phyloP scores from a whole-genome alignment of 1,139 yeast species.

The Meyerozyma carpophila region DNA sequence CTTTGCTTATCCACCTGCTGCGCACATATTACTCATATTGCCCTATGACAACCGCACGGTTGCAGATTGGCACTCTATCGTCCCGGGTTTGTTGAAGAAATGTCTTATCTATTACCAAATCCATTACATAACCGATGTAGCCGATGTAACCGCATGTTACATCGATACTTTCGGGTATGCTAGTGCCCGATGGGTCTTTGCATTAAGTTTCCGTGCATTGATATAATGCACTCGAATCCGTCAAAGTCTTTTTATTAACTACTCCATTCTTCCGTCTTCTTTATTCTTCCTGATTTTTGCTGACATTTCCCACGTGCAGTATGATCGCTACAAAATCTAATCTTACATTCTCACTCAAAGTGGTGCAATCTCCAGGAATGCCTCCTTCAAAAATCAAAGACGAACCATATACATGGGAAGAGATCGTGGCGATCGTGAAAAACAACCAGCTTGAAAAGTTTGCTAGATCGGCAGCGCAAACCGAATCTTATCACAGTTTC shows the following conservation, averaged over 20 bases:
- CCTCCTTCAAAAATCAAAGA: constrained; percentile 36
- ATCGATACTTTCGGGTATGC: not conserved
- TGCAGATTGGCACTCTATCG: too few species aligned
- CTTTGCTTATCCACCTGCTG: too few species aligned
- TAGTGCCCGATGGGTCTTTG: not conserved
- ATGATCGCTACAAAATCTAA: constrained; percentile 9
- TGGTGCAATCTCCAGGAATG: constrained; percentile 32
- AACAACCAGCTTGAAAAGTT: constrained; percentile 33
- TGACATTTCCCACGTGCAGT: constrained; percentile 2
- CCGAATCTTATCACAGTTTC: constrained; percentile 29
- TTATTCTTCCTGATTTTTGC: not conserved
- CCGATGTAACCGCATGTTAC: not conserved
- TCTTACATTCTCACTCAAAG: constrained; percentile 14
- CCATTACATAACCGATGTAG: not conserved
- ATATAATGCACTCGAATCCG: not conserved
- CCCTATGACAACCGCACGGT: too few species aligned
- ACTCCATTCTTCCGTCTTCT: not conserved
- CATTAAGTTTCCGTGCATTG: not conserved
- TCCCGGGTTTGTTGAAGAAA: too few species aligned
- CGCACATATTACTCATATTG: too few species aligned
- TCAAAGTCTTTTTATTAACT: not conserved
- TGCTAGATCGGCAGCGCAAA: constrained; percentile 32
- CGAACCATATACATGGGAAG: constrained; percentile 28
- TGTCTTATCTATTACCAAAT: not conserved
- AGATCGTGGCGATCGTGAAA: constrained; percentile 24